Conservation (phyloP, 2,329 filamentous ascomycete species). For the Ophiostoma ulmi region DNA sequence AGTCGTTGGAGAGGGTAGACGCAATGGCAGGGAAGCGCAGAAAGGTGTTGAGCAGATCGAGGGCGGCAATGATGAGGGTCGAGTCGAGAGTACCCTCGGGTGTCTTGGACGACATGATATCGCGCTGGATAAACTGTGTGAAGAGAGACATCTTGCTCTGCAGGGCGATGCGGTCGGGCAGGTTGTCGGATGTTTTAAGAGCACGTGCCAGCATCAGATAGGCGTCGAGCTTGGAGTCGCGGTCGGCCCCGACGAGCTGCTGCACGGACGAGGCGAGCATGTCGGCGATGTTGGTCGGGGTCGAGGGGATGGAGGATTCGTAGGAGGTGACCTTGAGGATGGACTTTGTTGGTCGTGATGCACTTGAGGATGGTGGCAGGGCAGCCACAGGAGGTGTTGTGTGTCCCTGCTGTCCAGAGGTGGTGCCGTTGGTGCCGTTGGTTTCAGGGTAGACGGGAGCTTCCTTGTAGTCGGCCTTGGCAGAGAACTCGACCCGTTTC, state of each 20-base stretch:
- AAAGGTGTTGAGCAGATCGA: conserved; percentile 72
- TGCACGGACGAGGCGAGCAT: conserved; percentile 83
- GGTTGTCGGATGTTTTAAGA: conserved; percentile 73
- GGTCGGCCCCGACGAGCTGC: conserved; percentile 70
- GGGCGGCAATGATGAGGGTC: conserved; percentile 68
- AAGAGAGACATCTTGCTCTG: conserved; percentile 71
- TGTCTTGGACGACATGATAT: conserved; percentile 59
- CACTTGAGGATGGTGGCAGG: conserved; percentile 33
- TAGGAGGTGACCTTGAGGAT: conserved; percentile 69
- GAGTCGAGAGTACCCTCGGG: conserved; percentile 55
- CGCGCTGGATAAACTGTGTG: conserved; percentile 76
- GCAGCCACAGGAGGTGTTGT: conserved; percentile 34
- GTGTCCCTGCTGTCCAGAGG: not conserved
- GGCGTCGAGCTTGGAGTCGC: conserved; percentile 71
- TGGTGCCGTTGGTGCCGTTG: not conserved
- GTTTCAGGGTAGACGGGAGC: conserved; percentile 39
- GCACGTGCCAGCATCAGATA: conserved; percentile 74
- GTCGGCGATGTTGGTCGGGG: conserved; percentile 57
- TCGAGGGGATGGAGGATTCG: conserved; percentile 37
- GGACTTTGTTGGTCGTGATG: conserved; percentile 49
- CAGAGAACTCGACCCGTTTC: conserved; percentile 56
- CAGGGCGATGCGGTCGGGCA: conserved; percentile 69
- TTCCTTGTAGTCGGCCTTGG: conserved; percentile 53
- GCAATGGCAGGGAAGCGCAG: conserved; percentile 69
- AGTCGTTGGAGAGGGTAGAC: conserved; percentile 67